Conservation (phyloP, 306 rosid genomes). For the Abrus pulchellus region DNA sequence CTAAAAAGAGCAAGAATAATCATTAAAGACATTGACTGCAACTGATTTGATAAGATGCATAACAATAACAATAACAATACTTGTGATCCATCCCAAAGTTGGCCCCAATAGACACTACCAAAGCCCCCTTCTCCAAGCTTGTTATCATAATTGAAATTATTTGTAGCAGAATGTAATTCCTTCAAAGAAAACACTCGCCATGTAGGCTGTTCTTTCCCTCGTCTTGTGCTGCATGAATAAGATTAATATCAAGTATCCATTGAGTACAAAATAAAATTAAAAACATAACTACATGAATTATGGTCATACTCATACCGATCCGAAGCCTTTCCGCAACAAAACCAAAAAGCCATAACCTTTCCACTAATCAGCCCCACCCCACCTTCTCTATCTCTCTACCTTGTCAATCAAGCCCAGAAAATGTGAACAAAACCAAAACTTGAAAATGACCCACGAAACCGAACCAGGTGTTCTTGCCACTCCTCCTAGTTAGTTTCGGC, state of each 20-base stretch:
- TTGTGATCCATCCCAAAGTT: constrained; percentile 95
- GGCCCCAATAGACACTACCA: constrained; percentile 97
- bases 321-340: constrained; percentile 64
- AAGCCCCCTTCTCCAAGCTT: constrained; percentile 96
- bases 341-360: constrained; percentile 64
- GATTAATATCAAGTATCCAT: constrained; percentile 38
- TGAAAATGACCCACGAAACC: too few species aligned
- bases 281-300: neutral
- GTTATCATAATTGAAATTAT: constrained; percentile 88
- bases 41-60: neutral
- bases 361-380: constrained; percentile 47
- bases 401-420: neutral
- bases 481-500: neutral
- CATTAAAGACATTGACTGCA: neutral
- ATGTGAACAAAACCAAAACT: too few species aligned
- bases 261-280: neutral
- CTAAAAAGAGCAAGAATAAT: constrained; percentile 10
- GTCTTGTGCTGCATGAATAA: constrained; percentile 59
- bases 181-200: constrained; percentile 91
- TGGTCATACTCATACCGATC: constrained; percentile 78
- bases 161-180: constrained; percentile 88
- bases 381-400: neutral
- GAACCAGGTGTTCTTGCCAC: too few species aligned
- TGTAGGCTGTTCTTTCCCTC: constrained; percentile 71
- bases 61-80: constrained; percentile 40